phyloP scores from a whole-genome alignment of 805 yeast genomes.

The Saturnispora quitensis region DNA sequence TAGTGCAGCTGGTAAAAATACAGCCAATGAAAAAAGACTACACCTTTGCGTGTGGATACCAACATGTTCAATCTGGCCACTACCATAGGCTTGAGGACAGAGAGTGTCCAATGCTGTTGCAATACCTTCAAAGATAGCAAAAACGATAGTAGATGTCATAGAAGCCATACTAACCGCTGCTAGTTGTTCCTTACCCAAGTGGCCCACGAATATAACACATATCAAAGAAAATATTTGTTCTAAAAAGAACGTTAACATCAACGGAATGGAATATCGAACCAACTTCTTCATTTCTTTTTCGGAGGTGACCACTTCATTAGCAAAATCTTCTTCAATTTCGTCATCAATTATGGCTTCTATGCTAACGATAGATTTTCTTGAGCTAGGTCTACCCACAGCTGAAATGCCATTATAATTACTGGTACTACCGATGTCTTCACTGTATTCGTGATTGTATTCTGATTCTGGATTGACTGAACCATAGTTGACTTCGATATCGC shows the following conservation, averaged over 20 bases:
- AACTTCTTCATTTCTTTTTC: slow-evolving; percentile 28
- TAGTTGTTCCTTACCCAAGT: slow-evolving; percentile 58
- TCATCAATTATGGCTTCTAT: slow-evolving; percentile 10
- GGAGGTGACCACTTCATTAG: slow-evolving; percentile 19
- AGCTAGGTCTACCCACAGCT: background rate
- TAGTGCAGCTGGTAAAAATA: slow-evolving; percentile 49
- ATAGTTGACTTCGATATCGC: slow-evolving; percentile 14
- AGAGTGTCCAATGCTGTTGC: slow-evolving; percentile 69
- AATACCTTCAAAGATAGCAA: slow-evolving; percentile 68
- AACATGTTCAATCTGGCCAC: slow-evolving; percentile 51
- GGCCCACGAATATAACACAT: slow-evolving; percentile 71
- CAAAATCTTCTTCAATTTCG: slow-evolving; percentile 26
- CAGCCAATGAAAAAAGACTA: slow-evolving; percentile 48
- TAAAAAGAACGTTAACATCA: slow-evolving; percentile 56
- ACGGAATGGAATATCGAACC: slow-evolving; percentile 40
- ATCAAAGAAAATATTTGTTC: slow-evolving; percentile 57
- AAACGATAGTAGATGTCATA: slow-evolving; percentile 70
- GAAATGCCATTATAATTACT: background rate
- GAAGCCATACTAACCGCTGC: slow-evolving; percentile 72
- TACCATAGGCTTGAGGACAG: slow-evolving; percentile 74
- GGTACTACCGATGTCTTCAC: background rate
- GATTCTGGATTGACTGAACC: slow-evolving; percentile 18
- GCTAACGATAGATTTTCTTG: slow-evolving; percentile 10
- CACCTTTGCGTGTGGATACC: slow-evolving; percentile 65
- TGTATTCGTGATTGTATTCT: slow-evolving; percentile 10